Conservation (phyloP, 441 rosid genomes). For the Erodium trifolium region DNA sequence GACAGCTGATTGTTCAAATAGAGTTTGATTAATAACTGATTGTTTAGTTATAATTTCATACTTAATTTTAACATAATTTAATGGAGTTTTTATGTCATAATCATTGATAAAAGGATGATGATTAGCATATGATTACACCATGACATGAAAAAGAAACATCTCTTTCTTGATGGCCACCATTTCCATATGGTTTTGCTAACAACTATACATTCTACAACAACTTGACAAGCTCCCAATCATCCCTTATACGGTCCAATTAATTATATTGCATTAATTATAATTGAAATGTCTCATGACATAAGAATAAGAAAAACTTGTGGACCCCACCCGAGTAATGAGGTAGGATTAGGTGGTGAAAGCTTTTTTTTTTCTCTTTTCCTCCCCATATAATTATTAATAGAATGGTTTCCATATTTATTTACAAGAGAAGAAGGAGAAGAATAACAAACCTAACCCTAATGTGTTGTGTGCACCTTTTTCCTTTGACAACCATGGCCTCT, state of each 20-base stretch:
- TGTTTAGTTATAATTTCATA: too few species aligned
- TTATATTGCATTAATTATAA: neutral
- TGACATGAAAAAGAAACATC: conserved; percentile 16
- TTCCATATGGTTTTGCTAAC: conserved; percentile 16
- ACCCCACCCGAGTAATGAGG: conserved; percentile 18
- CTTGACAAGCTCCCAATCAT: neutral
- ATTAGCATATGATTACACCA: conserved; percentile 7
- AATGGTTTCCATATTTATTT: neutral
- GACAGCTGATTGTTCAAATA: too few species aligned
- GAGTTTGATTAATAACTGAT: too few species aligned
- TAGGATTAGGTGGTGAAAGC: conserved; percentile 34
- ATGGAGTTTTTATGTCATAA: neutral
- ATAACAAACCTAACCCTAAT: conserved; percentile 20
- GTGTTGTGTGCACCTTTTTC: conserved; percentile 2
- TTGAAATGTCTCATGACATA: conserved; percentile 23
- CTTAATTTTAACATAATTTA: too few species aligned
- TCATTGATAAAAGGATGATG: neutral
- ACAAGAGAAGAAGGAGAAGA: neutral
- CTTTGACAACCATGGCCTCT: conserved; percentile 26
- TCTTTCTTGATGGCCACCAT: conserved; percentile 26
- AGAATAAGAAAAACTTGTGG: conserved; percentile 20
- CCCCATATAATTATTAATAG: neutral
- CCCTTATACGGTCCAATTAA: conserved; percentile 3
- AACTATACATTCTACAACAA: conserved; percentile 7
- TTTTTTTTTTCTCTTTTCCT: conserved; percentile 1